Evolutionary conservation across 805 yeast genomes (phyloP).

Genomic region (Isabelozyma gotoi): DNA sequence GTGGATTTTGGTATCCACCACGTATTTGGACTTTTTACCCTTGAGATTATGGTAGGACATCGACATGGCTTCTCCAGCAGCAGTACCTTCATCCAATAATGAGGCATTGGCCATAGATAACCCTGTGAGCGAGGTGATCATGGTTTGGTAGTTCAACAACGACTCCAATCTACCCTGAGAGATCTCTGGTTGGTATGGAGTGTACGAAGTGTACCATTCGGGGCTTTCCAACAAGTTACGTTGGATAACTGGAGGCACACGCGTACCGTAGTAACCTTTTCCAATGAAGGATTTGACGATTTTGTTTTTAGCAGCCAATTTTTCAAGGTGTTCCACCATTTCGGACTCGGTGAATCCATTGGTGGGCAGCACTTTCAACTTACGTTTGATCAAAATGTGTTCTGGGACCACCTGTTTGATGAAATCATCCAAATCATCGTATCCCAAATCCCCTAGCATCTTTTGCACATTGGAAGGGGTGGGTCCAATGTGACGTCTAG

Average conservation of each 20-base stretch:
- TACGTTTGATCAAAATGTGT: slow-evolving; percentile 67
- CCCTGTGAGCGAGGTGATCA: slow-evolving; percentile 87
- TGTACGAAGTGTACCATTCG: slow-evolving; percentile 98
- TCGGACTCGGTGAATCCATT: slow-evolving; percentile 81
- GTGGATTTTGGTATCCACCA: slow-evolving; percentile 75
- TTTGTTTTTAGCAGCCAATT: slow-evolving; percentile 74
- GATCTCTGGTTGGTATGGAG: slow-evolving; percentile 98
- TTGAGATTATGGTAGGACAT: slow-evolving; percentile 66
- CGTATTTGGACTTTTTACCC: slow-evolving; percentile 66
- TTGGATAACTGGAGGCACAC: slow-evolving; percentile 87
- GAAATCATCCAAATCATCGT: slow-evolving; percentile 66
- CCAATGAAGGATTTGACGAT: slow-evolving; percentile 80
- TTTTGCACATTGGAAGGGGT: slow-evolving; percentile 55
- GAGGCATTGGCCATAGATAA: slow-evolving; percentile 95
- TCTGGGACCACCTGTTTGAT: slow-evolving; percentile 74
- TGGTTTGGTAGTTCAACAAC: slow-evolving; percentile 88
- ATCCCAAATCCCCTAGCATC: slow-evolving; percentile 70
- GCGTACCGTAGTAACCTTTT: slow-evolving; percentile 90
- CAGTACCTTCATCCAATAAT: slow-evolving; percentile 92
- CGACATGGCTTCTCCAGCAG: slow-evolving; percentile 96
- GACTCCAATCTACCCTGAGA: slow-evolving; percentile 95
- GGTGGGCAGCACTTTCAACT: slow-evolving; percentile 63
- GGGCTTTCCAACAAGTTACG: slow-evolving; percentile 91
- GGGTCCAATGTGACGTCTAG: slow-evolving; percentile 90
- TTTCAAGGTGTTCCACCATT: slow-evolving; percentile 65